A percentile compares a stretch with the other conserved stretches of the same genome.
Conservation (phyloP, 2,329 filamentous ascomycete genomes). For the Diaporthe citri region DNA sequence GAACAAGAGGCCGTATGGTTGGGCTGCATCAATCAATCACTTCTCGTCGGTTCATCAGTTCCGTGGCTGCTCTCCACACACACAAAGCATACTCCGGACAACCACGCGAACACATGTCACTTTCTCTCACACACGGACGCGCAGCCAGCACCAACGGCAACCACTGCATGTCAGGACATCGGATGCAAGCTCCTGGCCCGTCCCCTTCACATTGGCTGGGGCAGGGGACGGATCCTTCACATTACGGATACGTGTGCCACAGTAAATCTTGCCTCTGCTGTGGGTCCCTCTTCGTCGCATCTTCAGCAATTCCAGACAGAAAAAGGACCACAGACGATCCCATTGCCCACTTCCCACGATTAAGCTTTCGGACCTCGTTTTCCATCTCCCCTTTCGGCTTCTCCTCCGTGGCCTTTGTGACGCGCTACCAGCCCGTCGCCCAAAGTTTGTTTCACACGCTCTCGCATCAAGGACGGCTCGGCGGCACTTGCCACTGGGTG, state of each 20-base stretch:
- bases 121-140: not conserved
- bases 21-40: slow-evolving; percentile 19
- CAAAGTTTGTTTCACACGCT: slow-evolving; percentile 29
- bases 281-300: slow-evolving; percentile 22
- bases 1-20: not conserved
- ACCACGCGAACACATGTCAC: not conserved
- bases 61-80: not conserved
- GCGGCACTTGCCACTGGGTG: slow-evolving; percentile 9
- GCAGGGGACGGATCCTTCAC: slow-evolving; percentile 25
- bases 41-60: not conserved
- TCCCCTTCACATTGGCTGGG: not conserved
- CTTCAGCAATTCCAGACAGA: slow-evolving; percentile 29
- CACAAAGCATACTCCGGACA: slow-evolving; percentile 9
- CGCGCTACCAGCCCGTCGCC: slow-evolving; percentile 26
- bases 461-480: slow-evolving; percentile 2
- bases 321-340: slow-evolving; percentile 16
- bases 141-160: slow-evolving; percentile 2
- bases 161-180: slow-evolving; percentile 18
- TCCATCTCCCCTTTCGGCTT: slow-evolving; percentile 19
- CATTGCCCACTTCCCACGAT: slow-evolving; percentile 18
- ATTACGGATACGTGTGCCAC: slow-evolving; percentile 18
- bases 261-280: slow-evolving; percentile 27
- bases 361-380: slow-evolving; percentile 37
- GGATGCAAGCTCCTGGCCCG: slow-evolving; percentile 16
- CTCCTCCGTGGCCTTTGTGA: slow-evolving; percentile 25